Percentiles rank a stretch among this genome's conserved stretches.
phyloP scores from a whole-genome alignment of 208 protist species.

The Wallacemonas sp. region DNA sequence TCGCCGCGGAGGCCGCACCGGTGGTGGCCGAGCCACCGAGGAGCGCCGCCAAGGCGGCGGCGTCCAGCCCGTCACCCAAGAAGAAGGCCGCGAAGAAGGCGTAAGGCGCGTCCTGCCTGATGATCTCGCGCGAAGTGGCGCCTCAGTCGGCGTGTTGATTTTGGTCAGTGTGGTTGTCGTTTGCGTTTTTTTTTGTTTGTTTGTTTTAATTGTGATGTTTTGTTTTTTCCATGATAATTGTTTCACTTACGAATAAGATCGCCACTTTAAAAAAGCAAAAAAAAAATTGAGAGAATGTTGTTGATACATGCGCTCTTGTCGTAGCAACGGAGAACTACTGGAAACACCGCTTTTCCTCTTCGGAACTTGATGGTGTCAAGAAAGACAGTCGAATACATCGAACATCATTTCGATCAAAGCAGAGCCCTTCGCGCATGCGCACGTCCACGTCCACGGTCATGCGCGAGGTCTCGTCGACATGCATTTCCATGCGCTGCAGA shows the following conservation, averaged over 20 bases:
- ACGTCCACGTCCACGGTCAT: no score
- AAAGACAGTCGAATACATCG: no score
- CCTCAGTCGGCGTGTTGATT: neutral
- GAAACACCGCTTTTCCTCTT: no score
- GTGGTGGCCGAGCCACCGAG: neutral
- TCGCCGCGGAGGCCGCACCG: neutral
- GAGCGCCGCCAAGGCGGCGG: neutral
- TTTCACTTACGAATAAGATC: neutral
- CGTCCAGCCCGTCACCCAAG: neutral
- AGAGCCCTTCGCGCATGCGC: no score
- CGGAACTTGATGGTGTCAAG: no score
- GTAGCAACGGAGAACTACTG: no score
- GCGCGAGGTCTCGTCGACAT: no score
- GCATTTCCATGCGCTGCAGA: no score
- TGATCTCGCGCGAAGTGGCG: neutral
- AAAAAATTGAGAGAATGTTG: slow-evolving; percentile 18
- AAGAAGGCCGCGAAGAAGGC: slow-evolving; percentile 25
- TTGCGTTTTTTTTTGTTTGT: neutral
- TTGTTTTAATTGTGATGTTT: neutral
- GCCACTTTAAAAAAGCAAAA: slow-evolving; percentile 3
- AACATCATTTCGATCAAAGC: no score
- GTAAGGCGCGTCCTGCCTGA: neutral
- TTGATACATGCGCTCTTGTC: neutral
- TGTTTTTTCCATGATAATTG: neutral
- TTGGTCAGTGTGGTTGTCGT: neutral